These are phyloP conservation scores for Aspergillus egyptiacus DNA, from an alignment of 495 filamentous ascomycete genomes.

Conservation along the genomic window DNA sequence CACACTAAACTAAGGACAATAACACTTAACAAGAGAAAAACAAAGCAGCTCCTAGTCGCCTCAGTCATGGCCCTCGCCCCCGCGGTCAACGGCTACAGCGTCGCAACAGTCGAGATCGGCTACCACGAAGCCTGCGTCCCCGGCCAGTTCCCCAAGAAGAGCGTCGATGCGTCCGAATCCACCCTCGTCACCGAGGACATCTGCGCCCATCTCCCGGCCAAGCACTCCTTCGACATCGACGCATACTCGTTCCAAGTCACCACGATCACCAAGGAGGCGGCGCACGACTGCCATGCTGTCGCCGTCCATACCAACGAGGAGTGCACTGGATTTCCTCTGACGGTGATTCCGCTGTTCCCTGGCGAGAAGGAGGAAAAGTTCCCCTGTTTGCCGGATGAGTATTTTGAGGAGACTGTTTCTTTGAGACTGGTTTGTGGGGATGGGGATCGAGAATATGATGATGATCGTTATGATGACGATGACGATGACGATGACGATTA, in stretches of 20 bases:
- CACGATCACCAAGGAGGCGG: constrained; percentile 9
- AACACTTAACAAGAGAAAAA: background rate
- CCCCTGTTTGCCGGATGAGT: constrained; percentile 3
- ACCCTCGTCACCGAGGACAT: constrained; percentile 2
- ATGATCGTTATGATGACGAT: background rate
- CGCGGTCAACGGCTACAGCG: constrained; percentile 12
- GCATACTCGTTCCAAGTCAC: constrained; percentile 13
- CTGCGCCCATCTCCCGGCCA: constrained; percentile 1
- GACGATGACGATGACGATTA: background rate
- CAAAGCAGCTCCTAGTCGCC: constrained; percentile 3
- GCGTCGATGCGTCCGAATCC: background rate
- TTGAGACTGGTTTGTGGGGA: constrained; percentile 11
- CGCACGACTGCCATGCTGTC: constrained; percentile 7
- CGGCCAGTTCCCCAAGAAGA: constrained; percentile 4
- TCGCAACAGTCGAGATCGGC: constrained; percentile 10
- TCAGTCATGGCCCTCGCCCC: constrained; percentile 12
- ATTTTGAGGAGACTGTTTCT: constrained; percentile 10
- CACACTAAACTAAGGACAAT: too few species aligned
- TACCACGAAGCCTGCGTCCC: constrained; percentile 9
- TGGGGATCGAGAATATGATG: background rate
- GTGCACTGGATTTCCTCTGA: constrained; percentile 9
- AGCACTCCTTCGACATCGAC: constrained; percentile 13
- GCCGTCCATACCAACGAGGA: constrained; percentile 13
- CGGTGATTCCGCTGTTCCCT: constrained; percentile 8
- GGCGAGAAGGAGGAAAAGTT: background rate